These are phyloP conservation scores for Paraphaeosphaeria minitans DNA, from an alignment of 2,329 filamentous ascomycete genomes.

Conservation along the genomic window DNA sequence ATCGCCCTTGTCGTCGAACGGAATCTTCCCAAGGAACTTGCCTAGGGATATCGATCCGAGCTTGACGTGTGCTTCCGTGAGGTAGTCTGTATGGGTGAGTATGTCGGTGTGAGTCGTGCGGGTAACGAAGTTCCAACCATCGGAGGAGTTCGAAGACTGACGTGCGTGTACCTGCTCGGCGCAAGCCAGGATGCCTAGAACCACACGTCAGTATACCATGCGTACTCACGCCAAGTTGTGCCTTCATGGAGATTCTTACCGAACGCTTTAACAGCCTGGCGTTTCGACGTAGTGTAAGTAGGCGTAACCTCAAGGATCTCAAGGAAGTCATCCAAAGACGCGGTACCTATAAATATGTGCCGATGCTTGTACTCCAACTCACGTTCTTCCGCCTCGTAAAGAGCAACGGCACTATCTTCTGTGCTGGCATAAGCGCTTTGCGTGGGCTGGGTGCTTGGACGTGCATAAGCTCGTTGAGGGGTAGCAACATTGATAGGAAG, in stretches of 20 bases:
- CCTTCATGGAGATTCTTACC: neutral
- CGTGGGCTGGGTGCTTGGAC: neutral
- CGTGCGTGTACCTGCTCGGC: constrained; percentile 35
- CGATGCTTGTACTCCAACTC: constrained; percentile 42
- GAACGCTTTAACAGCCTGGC: constrained; percentile 32
- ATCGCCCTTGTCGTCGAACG: constrained; percentile 27
- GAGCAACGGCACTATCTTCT: neutral
- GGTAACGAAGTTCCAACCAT: constrained; percentile 36
- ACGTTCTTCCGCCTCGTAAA: constrained; percentile 23
- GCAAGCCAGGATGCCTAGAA: constrained; percentile 23
- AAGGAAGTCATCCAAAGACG: constrained; percentile 38
- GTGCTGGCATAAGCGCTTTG: neutral
- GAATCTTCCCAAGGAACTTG: constrained; percentile 33
- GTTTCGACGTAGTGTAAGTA: constrained; percentile 24
- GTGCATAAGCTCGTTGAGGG: neutral
- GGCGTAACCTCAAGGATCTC: constrained; percentile 30
- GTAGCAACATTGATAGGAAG: constrained; percentile 9
- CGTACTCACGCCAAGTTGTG: neutral
- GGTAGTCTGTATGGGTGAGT: constrained; percentile 24
- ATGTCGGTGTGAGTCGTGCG: constrained; percentile 26
- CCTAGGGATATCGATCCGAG: constrained; percentile 35
- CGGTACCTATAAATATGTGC: constrained; percentile 41
- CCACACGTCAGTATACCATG: neutral
- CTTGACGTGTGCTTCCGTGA: constrained; percentile 30
- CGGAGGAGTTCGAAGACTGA: constrained; percentile 24